A percentile compares a stretch with the other conserved stretches of the same genome.
These are phyloP conservation scores for Chytridiales sp. DNA, from an alignment of 371 early-diverging fungal genomes.

Conservation along the genomic window DNA sequence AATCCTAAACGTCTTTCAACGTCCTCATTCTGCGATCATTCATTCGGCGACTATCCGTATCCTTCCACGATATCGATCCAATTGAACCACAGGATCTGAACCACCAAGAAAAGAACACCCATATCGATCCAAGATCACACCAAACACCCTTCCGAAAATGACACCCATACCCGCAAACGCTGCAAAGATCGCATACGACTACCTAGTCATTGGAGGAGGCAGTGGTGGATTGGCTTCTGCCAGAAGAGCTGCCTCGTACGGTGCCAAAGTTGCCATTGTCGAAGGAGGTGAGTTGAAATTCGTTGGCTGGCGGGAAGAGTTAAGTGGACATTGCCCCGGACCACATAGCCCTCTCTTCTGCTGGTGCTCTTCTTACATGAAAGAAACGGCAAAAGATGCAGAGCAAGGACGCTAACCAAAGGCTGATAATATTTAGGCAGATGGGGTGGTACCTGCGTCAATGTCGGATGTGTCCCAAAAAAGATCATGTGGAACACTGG, in stretches of 20 bases:
- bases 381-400: too few relatives aligned
- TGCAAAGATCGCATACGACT: conserved; percentile 56
- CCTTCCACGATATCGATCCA: too few relatives aligned
- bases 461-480: conserved; percentile 97
- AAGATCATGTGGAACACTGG: conserved; percentile 97
- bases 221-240: conserved; percentile 84
- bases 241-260: conserved; percentile 87
- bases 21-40: too few relatives aligned
- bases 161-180: not conserved
- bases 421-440: conserved; percentile 45
- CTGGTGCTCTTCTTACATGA: too few relatives aligned
- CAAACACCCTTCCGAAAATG: too few relatives aligned
- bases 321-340: not conserved
- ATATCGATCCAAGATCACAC: too few relatives aligned
- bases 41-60: too few relatives aligned
- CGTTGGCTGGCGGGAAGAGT: not conserved
- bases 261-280: conserved; percentile 88
- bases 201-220: conserved; percentile 88
- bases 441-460: conserved; percentile 95
- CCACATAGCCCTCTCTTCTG: not conserved
- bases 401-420: too few relatives aligned
- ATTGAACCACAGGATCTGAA: too few relatives aligned
- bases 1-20: too few relatives aligned
- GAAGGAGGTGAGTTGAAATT: conserved; percentile 63
- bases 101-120: too few relatives aligned